Base-by-base conservation (phyloP, 495 filamentous ascomycete genomes). In the Penicillium flavigenum region DNA sequence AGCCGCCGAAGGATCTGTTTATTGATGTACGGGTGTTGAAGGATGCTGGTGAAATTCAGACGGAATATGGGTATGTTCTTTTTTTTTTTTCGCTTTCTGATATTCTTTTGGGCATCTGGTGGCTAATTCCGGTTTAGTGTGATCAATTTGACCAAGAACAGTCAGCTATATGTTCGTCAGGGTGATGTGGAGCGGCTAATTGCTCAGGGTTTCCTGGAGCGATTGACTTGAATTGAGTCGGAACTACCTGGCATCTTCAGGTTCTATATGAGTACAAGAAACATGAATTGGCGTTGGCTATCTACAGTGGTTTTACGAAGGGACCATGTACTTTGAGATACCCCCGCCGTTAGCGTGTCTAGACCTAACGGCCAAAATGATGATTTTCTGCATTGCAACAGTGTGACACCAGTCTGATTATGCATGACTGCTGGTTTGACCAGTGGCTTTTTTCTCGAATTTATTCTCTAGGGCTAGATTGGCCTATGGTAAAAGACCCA, bases 11-110 rank as follows among this genome's bases (percentile, higher is more conserved):
- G 67, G 95, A 99, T 76, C 74, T 99, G 50, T 99, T 99, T 69
- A 95, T 99, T 69, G 95, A 99, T 73, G 95, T 99, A 49, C 79
- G 95, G 53, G 95, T 98, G 51, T 72, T 99, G 59, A 96, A 94
- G 69, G 94, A 99, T 78, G 95, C 93, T 43, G 95, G 95, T 24
- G 94, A 98, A 79, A 96, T 99, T 60, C 94, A 99, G 76, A 99
- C 95, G 11, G 95, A 99, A 77, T 99, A 98, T 72, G 95, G 95
- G 91, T 97, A 82, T 73, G 57, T 43, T 56, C 19, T 26, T 46
- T n/a, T 60, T 7, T 31, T 7, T 31, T 4, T 32, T 34, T 34
- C 9, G 7, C 54, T 24, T 54, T 27, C 19, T 47, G 47, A 34
- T 20, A 5, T 59, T 60, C 11, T 51, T 32, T 32, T 47, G 44